Base-by-base conservation (phyloP, 306 rosid genomes). In the Vigna radiata region DNA sequence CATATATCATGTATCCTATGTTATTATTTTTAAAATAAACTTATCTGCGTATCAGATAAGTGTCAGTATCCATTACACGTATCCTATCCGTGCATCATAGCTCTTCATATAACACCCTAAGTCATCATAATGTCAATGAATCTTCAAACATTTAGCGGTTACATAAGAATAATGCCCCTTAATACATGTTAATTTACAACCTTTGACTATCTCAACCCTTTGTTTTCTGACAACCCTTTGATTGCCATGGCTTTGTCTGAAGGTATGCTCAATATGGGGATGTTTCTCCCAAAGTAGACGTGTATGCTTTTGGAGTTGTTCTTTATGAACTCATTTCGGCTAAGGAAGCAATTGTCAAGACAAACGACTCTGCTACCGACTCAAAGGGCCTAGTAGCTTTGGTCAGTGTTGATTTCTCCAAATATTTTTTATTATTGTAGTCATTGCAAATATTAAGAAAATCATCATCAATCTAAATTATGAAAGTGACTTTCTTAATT, bases 221-320 rank as follows among this genome's bases (percentile, higher is more conserved):
- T 6, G 15, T 16, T 48, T 4, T 13, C 17, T 13, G 2, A 48
- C 53, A 48, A 48, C 18, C 54, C 53, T 16, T 41, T 56, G 79
- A 76, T 64, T 33, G 36, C 43, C 23, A 17, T 66, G 17, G 47
- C 67, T 72, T 63, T 70, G 48, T 69, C 8, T 46, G 83, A 89
- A 95, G 97, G 87, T 95, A 95, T 73, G 99, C 99, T 66, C 97
- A 90, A 73, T 95, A 86, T 10, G 97, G 99, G 13, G 97, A 92
- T 27, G 96, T 90, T 77, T 90, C 99, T 78, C 96, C 99, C 52
- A 95, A 95, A 79, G 87, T 95, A 48, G 99, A 95, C 37, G 99
- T 92, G 31, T 92, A 87, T 68, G 99, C 99, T 25, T 95, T 95
- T 21, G 99, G 99, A 36, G 99, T 95, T 56, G 97, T 95, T 73